Evolutionary conservation across 1,284 basidiomycete genomes (phyloP), one percentile per base, ranked within the genome.

Genomic region (Amylostereum areolatum): DNA sequence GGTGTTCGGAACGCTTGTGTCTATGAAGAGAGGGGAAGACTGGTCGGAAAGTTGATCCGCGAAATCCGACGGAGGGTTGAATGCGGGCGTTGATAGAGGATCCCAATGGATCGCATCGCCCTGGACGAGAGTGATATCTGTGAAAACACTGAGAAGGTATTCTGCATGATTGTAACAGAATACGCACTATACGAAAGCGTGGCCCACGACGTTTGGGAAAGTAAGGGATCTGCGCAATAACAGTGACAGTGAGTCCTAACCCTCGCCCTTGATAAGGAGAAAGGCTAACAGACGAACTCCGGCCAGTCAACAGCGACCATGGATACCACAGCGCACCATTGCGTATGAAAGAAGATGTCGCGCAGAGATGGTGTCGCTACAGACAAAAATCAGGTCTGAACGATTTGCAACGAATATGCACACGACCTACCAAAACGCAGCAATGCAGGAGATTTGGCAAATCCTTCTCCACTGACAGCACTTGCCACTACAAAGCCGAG

Each of bases 261-360:
- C 18, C 18, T 18, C 18, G 18, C 18, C 18, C 18, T 18, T 18
- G 18, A 18, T 12, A 52, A 30, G 46, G 49, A 40, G 18, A 27
- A 45, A 43, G 45, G 78, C 85, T 61, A 62, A 91, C 93, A 98
- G 51, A 88, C 78, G 66, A 95, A 98, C 10, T 77, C 72, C 1
- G 96, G 95, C 95, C 95, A 99, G 61, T 91, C 77, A 29, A 98
- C 92, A 29, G 92, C 89, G 45, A 97, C 82, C 89, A 97, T 96
- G 28, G 84, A 85, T 25, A 98, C 71, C 43, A 85, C 79, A 28
- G 88, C 78, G 62, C 86, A 89, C 85, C 87, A 98, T 59, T 97
- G 94, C 0, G 93, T 89, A 61, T 96, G 92, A 61, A 92, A 88
- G 46, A 97, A 78, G 51, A 99, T 81, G 66, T 99, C 96, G 53